Evolutionary conservation across 78 protist genomes (phyloP).

Genomic region (Pirum gemmata): DNA sequence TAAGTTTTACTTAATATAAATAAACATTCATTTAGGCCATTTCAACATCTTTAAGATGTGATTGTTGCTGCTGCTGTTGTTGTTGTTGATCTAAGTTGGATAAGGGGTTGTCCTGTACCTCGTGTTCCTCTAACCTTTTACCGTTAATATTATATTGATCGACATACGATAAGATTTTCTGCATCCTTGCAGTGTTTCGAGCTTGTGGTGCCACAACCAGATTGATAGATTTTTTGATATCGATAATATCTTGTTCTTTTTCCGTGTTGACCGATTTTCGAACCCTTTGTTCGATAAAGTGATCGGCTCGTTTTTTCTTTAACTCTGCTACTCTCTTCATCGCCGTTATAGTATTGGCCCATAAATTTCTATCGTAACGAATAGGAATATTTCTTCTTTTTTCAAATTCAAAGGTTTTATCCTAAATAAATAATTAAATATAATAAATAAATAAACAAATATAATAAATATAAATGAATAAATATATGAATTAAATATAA

Average conservation of each 20-base stretch:
- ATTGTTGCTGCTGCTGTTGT: too few relatives aligned
- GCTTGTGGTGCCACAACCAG: background rate
- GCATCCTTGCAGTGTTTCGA: background rate
- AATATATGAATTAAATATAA: background rate
- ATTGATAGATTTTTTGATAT: background rate
- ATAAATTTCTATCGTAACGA: constrained; percentile 84
- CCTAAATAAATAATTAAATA: constrained; percentile 47
- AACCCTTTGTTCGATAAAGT: constrained; percentile 63
- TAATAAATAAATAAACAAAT: too few relatives aligned
- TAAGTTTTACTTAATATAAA: too few relatives aligned
- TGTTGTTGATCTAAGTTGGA: too few relatives aligned
- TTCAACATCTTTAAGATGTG: too few relatives aligned
- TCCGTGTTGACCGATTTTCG: background rate
- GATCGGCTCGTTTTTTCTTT: constrained; percentile 59
- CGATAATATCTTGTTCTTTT: background rate
- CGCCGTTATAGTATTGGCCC: constrained; percentile 61
- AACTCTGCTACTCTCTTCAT: constrained; percentile 75
- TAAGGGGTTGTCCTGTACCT: too few relatives aligned
- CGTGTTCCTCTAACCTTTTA: too few relatives aligned
- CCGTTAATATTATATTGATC: too few relatives aligned
- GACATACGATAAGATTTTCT: background rate
- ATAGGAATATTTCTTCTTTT: constrained; percentile 84
- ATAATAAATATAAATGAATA: too few relatives aligned
- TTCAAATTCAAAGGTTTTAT: constrained; percentile 88
- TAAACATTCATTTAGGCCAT: too few relatives aligned